Conservation (phyloP, 805 yeast species). For the Cyberlindnera maritima region DNA sequence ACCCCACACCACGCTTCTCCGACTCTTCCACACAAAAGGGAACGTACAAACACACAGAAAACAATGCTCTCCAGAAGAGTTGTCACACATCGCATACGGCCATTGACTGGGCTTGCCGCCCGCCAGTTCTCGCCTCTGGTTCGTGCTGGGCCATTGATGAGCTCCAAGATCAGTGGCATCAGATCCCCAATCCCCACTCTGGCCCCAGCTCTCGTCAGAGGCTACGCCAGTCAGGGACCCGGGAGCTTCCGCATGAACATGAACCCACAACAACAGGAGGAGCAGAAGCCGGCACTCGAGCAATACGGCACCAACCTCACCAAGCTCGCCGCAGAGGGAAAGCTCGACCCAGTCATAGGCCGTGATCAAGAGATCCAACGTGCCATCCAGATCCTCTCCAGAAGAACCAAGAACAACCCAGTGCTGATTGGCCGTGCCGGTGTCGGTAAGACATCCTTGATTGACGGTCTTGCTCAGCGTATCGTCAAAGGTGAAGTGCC, state of each 20-base stretch:
- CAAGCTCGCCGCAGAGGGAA: slow-evolving; percentile 81
- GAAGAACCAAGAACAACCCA: slow-evolving; percentile 95
- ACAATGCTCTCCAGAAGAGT: slow-evolving; percentile 11
- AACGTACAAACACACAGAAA: neutral
- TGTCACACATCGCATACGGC: neutral
- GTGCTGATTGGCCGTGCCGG: slow-evolving; percentile 96
- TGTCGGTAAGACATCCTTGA: slow-evolving; percentile 95
- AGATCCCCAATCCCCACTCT: no score
- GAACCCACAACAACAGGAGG: slow-evolving; percentile 42
- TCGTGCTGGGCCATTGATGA: neutral
- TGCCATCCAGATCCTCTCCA: slow-evolving; percentile 85
- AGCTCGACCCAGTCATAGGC: slow-evolving; percentile 95
- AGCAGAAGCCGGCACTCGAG: slow-evolving; percentile 70
- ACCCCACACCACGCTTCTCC: no score
- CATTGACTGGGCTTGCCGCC: neutral
- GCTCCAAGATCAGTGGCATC: neutral
- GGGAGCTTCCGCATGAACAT: slow-evolving; percentile 30
- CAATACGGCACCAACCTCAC: slow-evolving; percentile 86
- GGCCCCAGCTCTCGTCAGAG: neutral
- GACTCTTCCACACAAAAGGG: neutral
- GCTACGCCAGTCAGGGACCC: slow-evolving; percentile 13
- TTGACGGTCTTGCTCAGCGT: slow-evolving; percentile 95
- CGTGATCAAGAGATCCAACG: slow-evolving; percentile 93
- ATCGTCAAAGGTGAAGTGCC: slow-evolving; percentile 92
- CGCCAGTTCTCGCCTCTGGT: neutral